Conservation (phyloP, 2,329 filamentous ascomycete genomes). For the Cordyceps javanica region DNA sequence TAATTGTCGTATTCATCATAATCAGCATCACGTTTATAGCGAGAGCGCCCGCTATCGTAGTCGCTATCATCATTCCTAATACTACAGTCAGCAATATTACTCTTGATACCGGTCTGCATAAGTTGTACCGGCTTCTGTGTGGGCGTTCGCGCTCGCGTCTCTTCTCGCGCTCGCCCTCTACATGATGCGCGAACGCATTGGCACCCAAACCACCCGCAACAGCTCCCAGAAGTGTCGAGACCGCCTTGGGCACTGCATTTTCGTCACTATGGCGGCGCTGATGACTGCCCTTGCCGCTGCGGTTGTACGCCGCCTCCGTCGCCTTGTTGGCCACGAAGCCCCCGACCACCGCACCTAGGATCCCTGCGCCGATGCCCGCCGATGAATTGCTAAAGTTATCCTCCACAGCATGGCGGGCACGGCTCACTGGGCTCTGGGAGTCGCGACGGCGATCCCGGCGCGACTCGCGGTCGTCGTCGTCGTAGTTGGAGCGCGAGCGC, state of each 20-base stretch:
- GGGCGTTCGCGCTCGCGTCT: conserved; percentile 26
- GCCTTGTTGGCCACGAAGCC: conserved; percentile 47
- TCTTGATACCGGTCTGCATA: not conserved
- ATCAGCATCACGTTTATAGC: conserved; percentile 5
- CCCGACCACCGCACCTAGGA: conserved; percentile 49
- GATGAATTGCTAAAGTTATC: conserved; percentile 43
- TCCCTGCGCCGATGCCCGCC: conserved; percentile 43
- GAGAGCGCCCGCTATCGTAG: not conserved
- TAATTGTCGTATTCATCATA: conserved; percentile 15
- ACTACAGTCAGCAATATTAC: not conserved
- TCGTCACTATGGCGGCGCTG: conserved; percentile 22
- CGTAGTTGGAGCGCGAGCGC: conserved; percentile 17
- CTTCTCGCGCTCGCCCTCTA: conserved; percentile 32
- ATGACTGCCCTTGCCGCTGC: conserved; percentile 20
- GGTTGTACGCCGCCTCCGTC: conserved; percentile 33
- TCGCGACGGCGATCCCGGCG: conserved; percentile 7
- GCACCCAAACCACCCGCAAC: conserved; percentile 50
- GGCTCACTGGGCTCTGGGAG: conserved; percentile 28
- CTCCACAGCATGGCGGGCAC: conserved; percentile 36
- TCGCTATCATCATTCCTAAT: conserved; percentile 4
- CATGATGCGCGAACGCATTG: conserved; percentile 41
- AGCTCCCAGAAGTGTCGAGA: conserved; percentile 48
- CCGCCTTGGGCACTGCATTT: conserved; percentile 25
- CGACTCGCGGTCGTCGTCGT: conserved; percentile 9
- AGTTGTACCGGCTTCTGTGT: conserved; percentile 1